Base-by-base conservation (phyloP, 2,329 filamentous ascomycete species). In the Akanthomyces dipterigenus region DNA sequence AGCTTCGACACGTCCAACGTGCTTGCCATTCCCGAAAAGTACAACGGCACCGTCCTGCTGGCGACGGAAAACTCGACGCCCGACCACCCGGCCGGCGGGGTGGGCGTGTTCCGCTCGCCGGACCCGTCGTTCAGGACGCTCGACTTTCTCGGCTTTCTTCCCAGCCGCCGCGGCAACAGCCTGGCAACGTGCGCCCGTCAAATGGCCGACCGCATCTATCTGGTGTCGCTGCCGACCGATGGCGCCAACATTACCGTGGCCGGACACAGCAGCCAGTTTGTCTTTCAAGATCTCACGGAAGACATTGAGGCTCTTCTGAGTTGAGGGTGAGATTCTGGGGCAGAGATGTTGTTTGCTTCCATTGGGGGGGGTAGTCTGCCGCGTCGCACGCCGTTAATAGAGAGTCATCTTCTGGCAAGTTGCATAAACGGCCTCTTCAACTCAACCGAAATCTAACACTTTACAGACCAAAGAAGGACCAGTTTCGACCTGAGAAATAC, bases 221-320 rank as follows among this genome's bases (percentile, higher is more conserved):
- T 62, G 22, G 60, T 62, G 8, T 62, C 60, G 6, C 53, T 62
- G 6, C 55, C 55, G n/a, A 62, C 60, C 16, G 60, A 62, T 36
- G 46, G 60, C 18, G 60, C 60, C 36, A 62, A 62, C 36, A 62
- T 62, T 11, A 62, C 60, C 1, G 60, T 62, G 20, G 54, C 60
- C 20, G 60, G 60, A 18, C 54, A 62, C 36, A 57, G 53, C 16
- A 57, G 45, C 14, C 28, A 54, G 16, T 62, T 62, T 48, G 48
- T 62, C 2, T 62, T 62, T 31, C 60, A 62, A 16, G 60, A 62
- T n/a, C 24, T 62, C 14, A 62, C 60, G 16, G 46, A 24, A 5
- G 16, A 48, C 22, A 42, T 50, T 9, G 26, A 50, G 11, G 31
- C 14, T 12, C 16, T 53, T n/a, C 20, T 53, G 12, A 22, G 8